Conservation (phyloP, 1,139 yeast genomes). For the Taphrina wiesneri region DNA sequence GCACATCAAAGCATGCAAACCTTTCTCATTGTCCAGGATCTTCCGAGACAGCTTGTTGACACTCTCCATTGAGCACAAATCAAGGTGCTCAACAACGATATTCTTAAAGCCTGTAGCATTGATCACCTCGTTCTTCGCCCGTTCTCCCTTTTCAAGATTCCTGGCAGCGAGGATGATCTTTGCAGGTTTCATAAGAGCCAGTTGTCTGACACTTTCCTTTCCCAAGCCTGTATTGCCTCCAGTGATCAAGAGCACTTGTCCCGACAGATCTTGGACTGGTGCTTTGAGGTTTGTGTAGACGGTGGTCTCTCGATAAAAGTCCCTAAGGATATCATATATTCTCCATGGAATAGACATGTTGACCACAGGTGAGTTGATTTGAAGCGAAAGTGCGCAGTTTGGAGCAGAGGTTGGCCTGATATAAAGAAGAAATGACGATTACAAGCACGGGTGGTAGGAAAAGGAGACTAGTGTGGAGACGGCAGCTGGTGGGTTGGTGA, state of each 20-base stretch:
- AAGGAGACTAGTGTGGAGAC: too few relatives aligned
- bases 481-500: neutral
- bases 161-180: constrained; percentile 31
- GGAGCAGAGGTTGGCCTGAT: too few relatives aligned
- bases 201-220: constrained; percentile 39
- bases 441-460: too few relatives aligned
- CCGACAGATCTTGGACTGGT: constrained; percentile 42
- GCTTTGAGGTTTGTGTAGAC: constrained; percentile 25
- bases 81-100: constrained; percentile 22
- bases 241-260: constrained; percentile 43
- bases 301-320: constrained; percentile 13
- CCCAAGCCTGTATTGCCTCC: constrained; percentile 38
- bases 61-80: constrained; percentile 47
- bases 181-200: constrained; percentile 26
- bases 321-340: constrained; percentile 20
- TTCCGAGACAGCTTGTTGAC: constrained; percentile 36
- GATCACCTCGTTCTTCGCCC: constrained; percentile 41
- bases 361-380: neutral
- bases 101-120: constrained; percentile 3
- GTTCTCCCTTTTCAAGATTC: constrained; percentile 36
- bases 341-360: constrained; percentile 9
- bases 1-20: constrained; percentile 38
- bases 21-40: constrained; percentile 36
- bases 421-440: neutral
- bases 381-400: neutral